Evolutionary conservation across 352 stramenopile genomes (phyloP), one percentile per base, ranked within the genome.

Genomic region (Pythium scleroteichum): DNA sequence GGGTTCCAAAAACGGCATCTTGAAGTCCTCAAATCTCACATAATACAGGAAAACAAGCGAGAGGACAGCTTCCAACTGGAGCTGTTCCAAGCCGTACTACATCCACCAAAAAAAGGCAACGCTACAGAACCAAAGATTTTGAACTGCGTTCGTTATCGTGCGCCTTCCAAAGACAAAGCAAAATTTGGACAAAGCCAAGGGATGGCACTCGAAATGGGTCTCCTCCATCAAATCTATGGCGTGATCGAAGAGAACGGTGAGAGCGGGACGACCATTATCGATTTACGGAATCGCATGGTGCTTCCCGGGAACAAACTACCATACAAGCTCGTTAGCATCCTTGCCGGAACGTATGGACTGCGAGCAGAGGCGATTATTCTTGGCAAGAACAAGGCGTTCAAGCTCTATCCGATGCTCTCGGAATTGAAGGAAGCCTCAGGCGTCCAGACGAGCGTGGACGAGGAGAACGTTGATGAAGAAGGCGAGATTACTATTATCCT

Each of bases 321-420:
- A 9, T 94, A 94, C 64, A 90, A 90, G 48, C 54, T 94, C 16
- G 72, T 92, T 49, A 76, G 77, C 32, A 73, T 90, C 2, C 51
- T 92, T 23, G 84, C 82, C 0, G 77, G 76, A 1, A 86, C 77
- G 47, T 94, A 94, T 55, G 82, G 71, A 17, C 46, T 94, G n/a
- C 76, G 79, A 52, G 84, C 82, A 7, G 80, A 92, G 58, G 77
- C 77, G 26, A 82, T 92, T 55, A 89, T 94, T 27, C 41, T 90
- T 53, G 82, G 84, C 20, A 94, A 94, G 60, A 92, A 91, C 62
- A 89, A 90, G 46, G 84, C 80, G 40, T 94, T 90, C 27, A 77
- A 81, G 29, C 50, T 94, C 17, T 94, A 85, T 32, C 54, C 85
- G 3, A 64, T 65, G 56, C 44, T 57, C 26, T 53, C 61, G 12